Evolutionary conservation across 129 eudicot genomes (phyloP), one percentile per base, ranked within the genome.

Genomic region (Tanacetum coccineum): DNA sequence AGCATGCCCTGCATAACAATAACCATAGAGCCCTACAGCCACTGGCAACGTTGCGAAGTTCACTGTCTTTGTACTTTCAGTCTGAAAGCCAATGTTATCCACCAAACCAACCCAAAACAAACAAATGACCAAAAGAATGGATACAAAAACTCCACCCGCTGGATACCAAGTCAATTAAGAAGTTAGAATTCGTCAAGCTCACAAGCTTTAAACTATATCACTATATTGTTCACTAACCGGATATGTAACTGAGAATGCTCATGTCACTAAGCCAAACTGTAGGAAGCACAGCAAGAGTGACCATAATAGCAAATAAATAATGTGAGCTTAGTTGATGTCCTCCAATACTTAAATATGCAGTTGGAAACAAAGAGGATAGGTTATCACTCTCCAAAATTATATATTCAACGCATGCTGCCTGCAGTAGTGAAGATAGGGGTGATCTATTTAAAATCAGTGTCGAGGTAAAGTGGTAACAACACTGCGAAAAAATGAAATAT

Each of bases 101-200:
- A 87, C 96, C 71, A 85, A 59, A 11, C 97, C 97, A 12, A 83
- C 78, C 97, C 97, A 91, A 66, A 74, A 91, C 68, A 91, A 78
- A 63, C 90, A 82, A 9, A 80, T 48, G 57, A 85, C 97, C 49
- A 83, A 86, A 53, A 87, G 47, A 58, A 91, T 28, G 2, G 96
- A 85, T 32, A 95, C 97, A 64, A 91, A 61, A 36, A 91, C 97
- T 72, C 97, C 97, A 8, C 97, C 97, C 64, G 97, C 97, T 91
- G 86, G 20, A 74, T 42, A 59, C 48, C 13, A 51, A 68, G 28
- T 3, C 39, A 64, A 59, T 45, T 44, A 52, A 12, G 14, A 3
- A 59, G 55, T 47, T 66, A 49, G 32, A 21, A 64, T 58, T 64
- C 46, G 45, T 39, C 12, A 20, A 62, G 4, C 6, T 57, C 13